phyloP scores from a whole-genome alignment of 2,329 filamentous ascomycete species.

The Didymella segeticola region DNA sequence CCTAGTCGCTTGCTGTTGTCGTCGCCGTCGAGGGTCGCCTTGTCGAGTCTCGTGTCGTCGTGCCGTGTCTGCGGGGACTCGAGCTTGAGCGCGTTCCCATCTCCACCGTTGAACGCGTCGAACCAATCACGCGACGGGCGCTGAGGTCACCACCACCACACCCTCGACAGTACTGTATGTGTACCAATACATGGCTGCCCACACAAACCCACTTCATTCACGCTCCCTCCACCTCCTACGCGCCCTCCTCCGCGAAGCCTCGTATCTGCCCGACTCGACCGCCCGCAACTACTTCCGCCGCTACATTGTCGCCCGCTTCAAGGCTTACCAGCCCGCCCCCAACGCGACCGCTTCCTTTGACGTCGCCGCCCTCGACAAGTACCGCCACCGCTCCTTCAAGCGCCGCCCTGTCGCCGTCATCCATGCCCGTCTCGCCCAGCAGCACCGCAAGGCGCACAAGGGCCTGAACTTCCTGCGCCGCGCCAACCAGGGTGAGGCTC shows the following conservation, averaged over 20 bases:
- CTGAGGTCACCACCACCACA: not conserved
- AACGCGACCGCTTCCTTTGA: constrained; percentile 27
- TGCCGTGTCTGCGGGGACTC: no score
- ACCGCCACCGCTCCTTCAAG: constrained; percentile 29
- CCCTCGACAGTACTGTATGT: not conserved
- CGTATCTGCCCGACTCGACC: constrained; percentile 66
- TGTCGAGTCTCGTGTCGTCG: no score
- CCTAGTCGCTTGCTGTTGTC: not conserved
- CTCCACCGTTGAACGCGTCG: not conserved
- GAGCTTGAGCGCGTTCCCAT: no score
- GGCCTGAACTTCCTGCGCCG: constrained; percentile 55
- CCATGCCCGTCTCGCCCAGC: constrained; percentile 25
- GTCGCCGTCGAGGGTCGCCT: not conserved
- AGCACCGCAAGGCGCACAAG: constrained; percentile 39
- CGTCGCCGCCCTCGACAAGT: constrained; percentile 26
- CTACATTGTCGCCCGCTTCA: constrained; percentile 59
- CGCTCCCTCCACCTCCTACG: constrained; percentile 59
- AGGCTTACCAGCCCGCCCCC: constrained; percentile 48
- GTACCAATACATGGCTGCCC: not conserved
- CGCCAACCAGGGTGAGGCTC: constrained; percentile 63
- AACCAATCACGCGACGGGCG: constrained; percentile 27
- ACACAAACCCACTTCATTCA: constrained; percentile 4
- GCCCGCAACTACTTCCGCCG: constrained; percentile 59
- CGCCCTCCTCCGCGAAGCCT: constrained; percentile 63
- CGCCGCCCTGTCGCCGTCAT: constrained; percentile 31